Evolutionary conservation across 2,329 filamentous ascomycete species (phyloP).

Genomic region (Fusarium sp.): DNA sequence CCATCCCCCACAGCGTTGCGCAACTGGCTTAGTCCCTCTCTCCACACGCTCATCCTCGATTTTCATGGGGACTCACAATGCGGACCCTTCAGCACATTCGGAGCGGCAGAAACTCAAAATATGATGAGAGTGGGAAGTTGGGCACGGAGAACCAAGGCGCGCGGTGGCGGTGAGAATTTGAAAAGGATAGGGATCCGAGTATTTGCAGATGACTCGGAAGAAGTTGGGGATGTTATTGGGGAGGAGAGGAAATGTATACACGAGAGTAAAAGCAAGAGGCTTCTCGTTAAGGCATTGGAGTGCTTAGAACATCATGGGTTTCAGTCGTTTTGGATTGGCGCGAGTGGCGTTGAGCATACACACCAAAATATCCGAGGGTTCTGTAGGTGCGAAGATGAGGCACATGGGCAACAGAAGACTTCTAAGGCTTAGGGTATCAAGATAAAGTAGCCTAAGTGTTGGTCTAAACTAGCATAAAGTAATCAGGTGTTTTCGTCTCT

Average conservation of each 20-base stretch:
- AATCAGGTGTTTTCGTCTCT: too few relatives aligned
- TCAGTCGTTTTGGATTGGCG: neutral
- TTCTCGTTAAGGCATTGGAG: neutral
- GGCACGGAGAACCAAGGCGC: neutral
- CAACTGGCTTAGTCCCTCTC: neutral
- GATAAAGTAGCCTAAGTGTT: too few relatives aligned
- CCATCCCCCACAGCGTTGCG: neutral
- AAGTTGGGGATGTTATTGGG: too few relatives aligned
- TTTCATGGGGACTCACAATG: neutral
- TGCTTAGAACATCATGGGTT: neutral
- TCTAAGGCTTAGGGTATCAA: too few relatives aligned
- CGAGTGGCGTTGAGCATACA: neutral
- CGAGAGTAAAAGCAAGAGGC: too few relatives aligned
- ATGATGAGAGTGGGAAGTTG: neutral
- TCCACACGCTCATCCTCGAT: neutral
- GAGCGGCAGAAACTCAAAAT: neutral
- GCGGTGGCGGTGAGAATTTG: neutral
- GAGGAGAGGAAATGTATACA: too few relatives aligned
- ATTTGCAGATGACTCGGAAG: neutral
- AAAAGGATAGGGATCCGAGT: neutral
- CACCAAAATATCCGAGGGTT: neutral
- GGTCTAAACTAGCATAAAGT: too few relatives aligned
- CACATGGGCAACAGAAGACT: too few relatives aligned
- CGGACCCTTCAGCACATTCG: neutral
- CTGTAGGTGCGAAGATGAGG: neutral